A percentile compares a stretch with the other conserved stretches of the same genome.
Evolutionary conservation across 2,329 filamentous ascomycete genomes (phyloP).

Genomic region (Cytospora paraplurivora): DNA sequence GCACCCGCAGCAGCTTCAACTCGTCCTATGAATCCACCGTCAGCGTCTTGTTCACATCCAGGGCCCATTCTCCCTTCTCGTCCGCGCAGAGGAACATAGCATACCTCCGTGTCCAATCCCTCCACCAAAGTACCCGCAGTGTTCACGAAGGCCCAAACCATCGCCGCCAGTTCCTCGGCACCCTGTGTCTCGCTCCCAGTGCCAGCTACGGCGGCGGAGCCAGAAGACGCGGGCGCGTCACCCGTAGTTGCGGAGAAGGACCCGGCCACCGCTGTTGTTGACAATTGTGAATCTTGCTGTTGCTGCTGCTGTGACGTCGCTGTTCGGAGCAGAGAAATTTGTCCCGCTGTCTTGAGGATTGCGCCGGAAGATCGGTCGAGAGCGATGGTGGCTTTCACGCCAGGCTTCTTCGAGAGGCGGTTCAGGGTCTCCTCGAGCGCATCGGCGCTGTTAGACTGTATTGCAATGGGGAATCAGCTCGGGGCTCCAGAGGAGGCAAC

Average conservation of each 20-base stretch:
- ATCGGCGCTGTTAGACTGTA: constrained; percentile 51
- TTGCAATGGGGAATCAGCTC: not conserved
- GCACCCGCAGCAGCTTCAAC: constrained; percentile 71
- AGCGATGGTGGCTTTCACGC: constrained; percentile 76
- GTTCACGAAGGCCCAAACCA: constrained; percentile 77
- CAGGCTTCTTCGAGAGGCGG: constrained; percentile 74
- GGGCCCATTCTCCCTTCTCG: not conserved
- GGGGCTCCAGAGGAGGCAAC: constrained; percentile 1
- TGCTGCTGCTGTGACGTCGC: constrained; percentile 35
- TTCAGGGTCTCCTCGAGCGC: constrained; percentile 66
- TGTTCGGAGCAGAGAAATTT: constrained; percentile 61
- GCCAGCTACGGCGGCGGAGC: constrained; percentile 42
- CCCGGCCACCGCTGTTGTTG: constrained; percentile 32
- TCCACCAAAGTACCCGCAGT: constrained; percentile 69
- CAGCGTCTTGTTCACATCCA: constrained; percentile 1
- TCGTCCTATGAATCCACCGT: constrained; percentile 59
- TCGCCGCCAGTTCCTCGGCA: constrained; percentile 71
- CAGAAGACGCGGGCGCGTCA: constrained; percentile 31
- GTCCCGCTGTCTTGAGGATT: constrained; percentile 74
- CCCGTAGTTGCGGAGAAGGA: constrained; percentile 22
- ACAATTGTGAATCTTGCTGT: constrained; percentile 26
- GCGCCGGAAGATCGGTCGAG: constrained; percentile 72
- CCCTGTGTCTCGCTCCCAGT: constrained; percentile 56
- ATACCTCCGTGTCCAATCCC: constrained; percentile 70
- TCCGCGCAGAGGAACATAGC: constrained; percentile 13